Conservation (phyloP, 495 filamentous ascomycete genomes). For the Chaetomium tenue region DNA sequence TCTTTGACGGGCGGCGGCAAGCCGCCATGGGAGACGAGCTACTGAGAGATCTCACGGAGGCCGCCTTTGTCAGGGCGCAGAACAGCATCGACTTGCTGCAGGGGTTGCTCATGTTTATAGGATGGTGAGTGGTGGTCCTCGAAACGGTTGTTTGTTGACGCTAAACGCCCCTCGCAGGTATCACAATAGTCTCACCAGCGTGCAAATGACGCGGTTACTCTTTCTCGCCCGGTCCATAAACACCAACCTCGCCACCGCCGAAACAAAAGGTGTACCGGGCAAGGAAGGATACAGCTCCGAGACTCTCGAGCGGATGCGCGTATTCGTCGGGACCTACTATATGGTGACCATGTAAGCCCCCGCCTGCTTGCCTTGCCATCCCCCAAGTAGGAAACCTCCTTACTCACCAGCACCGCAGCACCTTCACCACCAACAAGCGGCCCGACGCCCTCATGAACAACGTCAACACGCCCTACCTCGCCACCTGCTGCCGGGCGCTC, state of each 20-base stretch:
- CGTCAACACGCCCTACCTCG: constrained; percentile 31
- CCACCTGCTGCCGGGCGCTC: constrained; percentile 29
- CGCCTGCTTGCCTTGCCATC: not conserved
- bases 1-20: constrained; percentile 33
- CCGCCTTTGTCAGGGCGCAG: constrained; percentile 22
- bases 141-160: not conserved
- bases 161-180: constrained; percentile 18
- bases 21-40: constrained; percentile 29
- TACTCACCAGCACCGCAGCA: constrained; percentile 10
- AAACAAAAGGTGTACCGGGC: constrained; percentile 13
- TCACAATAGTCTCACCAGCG: constrained; percentile 34
- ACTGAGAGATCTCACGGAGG: constrained; percentile 29
- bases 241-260: constrained; percentile 15
- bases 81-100: constrained; percentile 35
- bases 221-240: constrained; percentile 34
- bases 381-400: not conserved
- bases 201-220: constrained; percentile 36
- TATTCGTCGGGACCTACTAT: constrained; percentile 37
- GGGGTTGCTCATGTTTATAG: constrained; percentile 31
- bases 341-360: constrained; percentile 33
- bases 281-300: constrained; percentile 14
- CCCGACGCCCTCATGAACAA: constrained; percentile 36
- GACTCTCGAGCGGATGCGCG: constrained; percentile 33
- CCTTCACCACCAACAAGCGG: constrained; percentile 38
- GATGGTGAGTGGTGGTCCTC: constrained; percentile 25